Conservation (phyloP, 306 rosid genomes). For the Begonia fuchsioides region DNA sequence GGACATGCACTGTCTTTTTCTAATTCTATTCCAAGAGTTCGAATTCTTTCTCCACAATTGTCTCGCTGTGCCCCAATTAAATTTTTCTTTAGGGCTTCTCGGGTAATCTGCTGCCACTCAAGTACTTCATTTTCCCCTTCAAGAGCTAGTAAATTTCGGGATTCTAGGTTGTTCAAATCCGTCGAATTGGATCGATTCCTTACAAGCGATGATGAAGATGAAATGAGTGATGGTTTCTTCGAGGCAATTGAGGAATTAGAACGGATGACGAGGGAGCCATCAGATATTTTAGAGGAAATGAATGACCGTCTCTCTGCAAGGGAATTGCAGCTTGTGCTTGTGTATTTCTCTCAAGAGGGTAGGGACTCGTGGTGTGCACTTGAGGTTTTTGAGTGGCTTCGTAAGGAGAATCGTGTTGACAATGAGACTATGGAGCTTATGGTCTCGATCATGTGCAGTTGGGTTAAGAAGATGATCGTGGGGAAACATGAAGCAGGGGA, state of each 20-base stretch:
- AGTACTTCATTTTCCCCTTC: slow-evolving; percentile 14
- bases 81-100: slow-evolving; percentile 19
- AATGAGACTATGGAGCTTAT: slow-evolving; percentile 97
- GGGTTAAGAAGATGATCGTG: slow-evolving; percentile 76
- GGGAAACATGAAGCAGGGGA: slow-evolving; percentile 46
- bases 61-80: slow-evolving; percentile 13
- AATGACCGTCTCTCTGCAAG: slow-evolving; percentile 77
- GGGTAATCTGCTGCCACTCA: slow-evolving; percentile 13
- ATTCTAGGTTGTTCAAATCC: slow-evolving; percentile 35
- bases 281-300: slow-evolving; percentile 87
- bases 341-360: slow-evolving; percentile 88
- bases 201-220: slow-evolving; percentile 78
- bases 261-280: slow-evolving; percentile 91
- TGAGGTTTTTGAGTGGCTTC: slow-evolving; percentile 96
- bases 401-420: slow-evolving; percentile 84
- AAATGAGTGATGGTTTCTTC: slow-evolving; percentile 80
- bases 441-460: slow-evolving; percentile 87
- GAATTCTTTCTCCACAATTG: slow-evolving; percentile 14
- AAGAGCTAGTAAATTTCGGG: slow-evolving; percentile 25
- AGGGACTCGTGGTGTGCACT: slow-evolving; percentile 97
- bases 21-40: slow-evolving; percentile 20
- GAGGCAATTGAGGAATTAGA: slow-evolving; percentile 94
- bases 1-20: slow-evolving; percentile 26
- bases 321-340: slow-evolving; percentile 82
- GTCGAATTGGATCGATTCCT: slow-evolving; percentile 71